Evolutionary conservation across 1,284 basidiomycete genomes (phyloP).

Genomic region (Abortiporus biennis): DNA sequence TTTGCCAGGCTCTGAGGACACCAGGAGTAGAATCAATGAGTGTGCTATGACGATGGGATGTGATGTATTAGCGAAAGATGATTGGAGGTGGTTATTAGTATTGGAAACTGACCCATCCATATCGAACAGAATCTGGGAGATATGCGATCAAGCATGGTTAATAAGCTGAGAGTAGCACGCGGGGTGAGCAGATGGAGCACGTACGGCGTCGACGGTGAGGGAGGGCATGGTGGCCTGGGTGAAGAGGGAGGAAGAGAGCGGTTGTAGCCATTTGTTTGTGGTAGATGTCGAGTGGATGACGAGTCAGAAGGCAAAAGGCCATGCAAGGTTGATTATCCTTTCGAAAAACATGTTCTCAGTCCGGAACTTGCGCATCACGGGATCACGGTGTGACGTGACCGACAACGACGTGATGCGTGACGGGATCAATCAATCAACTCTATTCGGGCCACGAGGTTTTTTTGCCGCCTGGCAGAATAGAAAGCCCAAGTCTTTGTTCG

Average conservation of each 20-base stretch:
- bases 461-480: too few species aligned
- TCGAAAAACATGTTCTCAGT: too few species aligned
- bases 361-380: too few species aligned
- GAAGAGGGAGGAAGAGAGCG: not conserved
- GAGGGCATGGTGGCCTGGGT: not conserved
- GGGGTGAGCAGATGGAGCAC: conserved; percentile 16
- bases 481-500: too few species aligned
- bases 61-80: not conserved
- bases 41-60: conserved; percentile 36
- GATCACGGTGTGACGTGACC: too few species aligned
- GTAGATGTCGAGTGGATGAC: too few species aligned
- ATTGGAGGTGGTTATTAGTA: not conserved
- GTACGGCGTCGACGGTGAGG: conserved; percentile 44
- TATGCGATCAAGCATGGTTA: conserved; percentile 2
- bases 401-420: too few species aligned
- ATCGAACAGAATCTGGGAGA: conserved; percentile 55
- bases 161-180: conserved; percentile 6
- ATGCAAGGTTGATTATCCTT: too few species aligned
- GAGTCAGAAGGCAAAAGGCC: too few species aligned
- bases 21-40: conserved; percentile 71
- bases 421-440: too few species aligned
- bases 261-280: too few species aligned
- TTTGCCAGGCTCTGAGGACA: conserved; percentile 56
- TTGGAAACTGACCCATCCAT: conserved; percentile 53
- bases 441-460: too few species aligned